A percentile compares a stretch with the other conserved stretches of the same genome.
phyloP scores from a whole-genome alignment of 164 flowering plant species.

The Chimonanthus praecox region DNA sequence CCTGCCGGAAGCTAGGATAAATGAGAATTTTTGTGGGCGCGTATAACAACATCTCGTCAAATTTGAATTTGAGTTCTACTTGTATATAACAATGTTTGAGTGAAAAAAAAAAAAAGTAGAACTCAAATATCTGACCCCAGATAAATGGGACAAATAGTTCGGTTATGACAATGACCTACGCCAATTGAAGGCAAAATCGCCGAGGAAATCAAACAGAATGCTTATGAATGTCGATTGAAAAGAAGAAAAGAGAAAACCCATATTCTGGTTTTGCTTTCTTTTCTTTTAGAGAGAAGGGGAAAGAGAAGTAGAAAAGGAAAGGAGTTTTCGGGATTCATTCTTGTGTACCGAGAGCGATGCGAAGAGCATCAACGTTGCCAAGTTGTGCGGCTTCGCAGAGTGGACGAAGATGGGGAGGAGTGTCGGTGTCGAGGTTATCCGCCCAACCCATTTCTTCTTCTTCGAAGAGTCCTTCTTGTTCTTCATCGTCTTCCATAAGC shows the following conservation, averaged over 20 bases:
- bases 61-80: too few relatives aligned
- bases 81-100: too few relatives aligned
- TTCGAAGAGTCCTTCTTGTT: constrained; percentile 34
- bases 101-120: too few relatives aligned
- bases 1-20: too few relatives aligned
- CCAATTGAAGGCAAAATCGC: too few relatives aligned
- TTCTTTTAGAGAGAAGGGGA: neutral
- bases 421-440: constrained; percentile 36
- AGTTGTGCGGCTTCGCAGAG: constrained; percentile 49
- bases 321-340: neutral
- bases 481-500: constrained; percentile 49
- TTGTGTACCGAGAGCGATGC: constrained; percentile 53
- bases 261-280: too few relatives aligned
- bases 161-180: too few relatives aligned
- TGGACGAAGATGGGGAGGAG: constrained; percentile 57
- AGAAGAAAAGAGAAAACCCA: neutral
- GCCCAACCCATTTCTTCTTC: constrained; percentile 13
- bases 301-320: neutral
- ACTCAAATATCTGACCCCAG: too few relatives aligned
- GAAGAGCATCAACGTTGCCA: constrained; percentile 63
- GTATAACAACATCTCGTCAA: too few relatives aligned
- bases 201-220: too few relatives aligned
- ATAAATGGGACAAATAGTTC: too few relatives aligned
- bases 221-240: neutral
- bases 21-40: too few relatives aligned